These are phyloP conservation scores for Podochytrium sp. DNA, from an alignment of 192 early-diverging fungal species.

Conservation along the genomic window DNA sequence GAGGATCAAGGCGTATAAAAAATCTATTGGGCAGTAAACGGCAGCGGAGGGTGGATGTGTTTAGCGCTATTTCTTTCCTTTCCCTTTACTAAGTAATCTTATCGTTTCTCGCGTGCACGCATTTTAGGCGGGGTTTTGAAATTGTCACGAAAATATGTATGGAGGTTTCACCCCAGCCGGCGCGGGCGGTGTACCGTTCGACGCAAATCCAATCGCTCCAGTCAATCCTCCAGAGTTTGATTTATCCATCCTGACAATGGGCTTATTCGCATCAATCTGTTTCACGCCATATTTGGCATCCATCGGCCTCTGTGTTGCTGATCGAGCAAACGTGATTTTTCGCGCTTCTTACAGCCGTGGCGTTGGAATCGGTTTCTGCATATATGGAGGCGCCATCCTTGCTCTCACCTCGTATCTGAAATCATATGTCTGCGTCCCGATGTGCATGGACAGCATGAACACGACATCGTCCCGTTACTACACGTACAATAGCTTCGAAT, in stretches of 20 bases:
- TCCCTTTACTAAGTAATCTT: neutral
- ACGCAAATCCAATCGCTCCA: neutral
- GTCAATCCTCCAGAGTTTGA: neutral
- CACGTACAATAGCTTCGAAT: neutral
- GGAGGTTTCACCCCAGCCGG: no score
- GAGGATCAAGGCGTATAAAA: slow-evolving; percentile 6
- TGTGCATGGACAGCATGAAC: neutral
- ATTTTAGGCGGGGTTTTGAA: no score
- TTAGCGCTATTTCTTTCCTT: no score
- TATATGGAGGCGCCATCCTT: neutral
- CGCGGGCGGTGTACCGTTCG: no score
- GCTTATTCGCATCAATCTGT: neutral
- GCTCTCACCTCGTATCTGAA: neutral
- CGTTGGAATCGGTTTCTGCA: neutral
- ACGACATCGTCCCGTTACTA: neutral
- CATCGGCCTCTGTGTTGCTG: neutral
- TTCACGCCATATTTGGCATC: neutral
- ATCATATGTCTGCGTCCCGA: neutral
- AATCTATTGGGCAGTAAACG: neutral
- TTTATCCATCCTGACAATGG: neutral
- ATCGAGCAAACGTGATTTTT: neutral
- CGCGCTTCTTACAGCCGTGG: slow-evolving; percentile 8
- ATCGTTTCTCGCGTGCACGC: no score
- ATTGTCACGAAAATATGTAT: no score
- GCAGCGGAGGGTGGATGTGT: neutral